Evolutionary conservation across 208 protist genomes (phyloP).

Genomic region (Trypanosoma lewisi): DNA sequence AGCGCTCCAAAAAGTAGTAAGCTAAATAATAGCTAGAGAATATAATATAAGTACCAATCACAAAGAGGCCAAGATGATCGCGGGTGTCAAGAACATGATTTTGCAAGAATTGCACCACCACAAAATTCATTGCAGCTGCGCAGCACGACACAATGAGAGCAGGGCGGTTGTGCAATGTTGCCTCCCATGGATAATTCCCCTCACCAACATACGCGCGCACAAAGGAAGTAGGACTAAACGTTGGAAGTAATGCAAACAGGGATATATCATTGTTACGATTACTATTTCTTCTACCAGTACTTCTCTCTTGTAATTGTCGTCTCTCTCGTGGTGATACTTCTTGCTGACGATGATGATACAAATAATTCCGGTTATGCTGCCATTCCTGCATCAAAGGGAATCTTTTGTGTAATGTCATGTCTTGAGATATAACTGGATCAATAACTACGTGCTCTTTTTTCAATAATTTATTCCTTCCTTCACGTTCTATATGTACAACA

Average conservation of each 20-base stretch:
- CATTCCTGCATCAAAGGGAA: background rate
- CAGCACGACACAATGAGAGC: slow-evolving; percentile 67
- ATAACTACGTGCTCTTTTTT: too few species aligned
- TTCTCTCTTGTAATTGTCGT: background rate
- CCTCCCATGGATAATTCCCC: slow-evolving; percentile 38
- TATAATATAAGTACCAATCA: slow-evolving; percentile 85
- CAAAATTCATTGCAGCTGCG: slow-evolving; percentile 62
- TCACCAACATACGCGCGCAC: slow-evolving; percentile 75
- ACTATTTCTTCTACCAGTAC: background rate
- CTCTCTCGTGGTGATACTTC: background rate
- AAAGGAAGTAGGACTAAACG: slow-evolving; percentile 80
- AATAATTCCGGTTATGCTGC: slow-evolving; percentile 5
- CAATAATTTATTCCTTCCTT: too few species aligned
- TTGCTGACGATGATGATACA: slow-evolving; percentile 10
- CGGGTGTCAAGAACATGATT: slow-evolving; percentile 82
- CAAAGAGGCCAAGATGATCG: slow-evolving; percentile 86
- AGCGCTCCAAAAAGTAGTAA: slow-evolving; percentile 86
- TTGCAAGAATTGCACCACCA: slow-evolving; percentile 74
- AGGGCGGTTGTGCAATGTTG: slow-evolving; percentile 60
- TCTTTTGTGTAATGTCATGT: too few species aligned
- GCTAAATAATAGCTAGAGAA: slow-evolving; percentile 88
- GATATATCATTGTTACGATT: background rate
- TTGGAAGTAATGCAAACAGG: slow-evolving; percentile 41
- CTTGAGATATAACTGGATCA: too few species aligned
- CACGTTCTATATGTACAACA: too few species aligned